A percentile compares a stretch with the other conserved stretches of the same genome.
Conservation (phyloP, 139 green algal species). For the Chlamydomonas sphaeroides region DNA sequence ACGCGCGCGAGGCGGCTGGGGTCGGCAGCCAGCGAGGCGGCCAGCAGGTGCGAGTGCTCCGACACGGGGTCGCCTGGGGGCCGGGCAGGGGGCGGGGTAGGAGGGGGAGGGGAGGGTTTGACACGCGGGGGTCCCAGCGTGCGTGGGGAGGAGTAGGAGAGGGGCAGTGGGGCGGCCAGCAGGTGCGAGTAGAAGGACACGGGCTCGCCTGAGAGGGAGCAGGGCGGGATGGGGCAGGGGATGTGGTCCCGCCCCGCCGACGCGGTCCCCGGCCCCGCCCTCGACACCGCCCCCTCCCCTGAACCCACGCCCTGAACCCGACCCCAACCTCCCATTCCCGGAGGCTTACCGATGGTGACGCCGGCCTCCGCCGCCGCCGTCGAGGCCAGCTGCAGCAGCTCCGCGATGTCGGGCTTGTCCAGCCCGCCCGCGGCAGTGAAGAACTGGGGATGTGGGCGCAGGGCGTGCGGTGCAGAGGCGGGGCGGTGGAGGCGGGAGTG, state of each 20-base stretch:
- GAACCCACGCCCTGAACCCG: neutral
- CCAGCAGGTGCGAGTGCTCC: conserved; percentile 59
- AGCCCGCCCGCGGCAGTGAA: conserved; percentile 72
- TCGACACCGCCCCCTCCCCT: too few relatives aligned
- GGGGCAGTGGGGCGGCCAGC: conserved; percentile 47
- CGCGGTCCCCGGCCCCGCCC: too few relatives aligned
- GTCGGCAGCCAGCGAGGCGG: conserved; percentile 31
- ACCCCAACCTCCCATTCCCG: too few relatives aligned
- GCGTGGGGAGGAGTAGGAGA: too few relatives aligned
- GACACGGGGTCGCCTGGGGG: conserved; percentile 25
- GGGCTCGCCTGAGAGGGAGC: conserved; percentile 3
- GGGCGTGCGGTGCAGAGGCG: too few relatives aligned
- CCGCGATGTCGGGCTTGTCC: conserved; percentile 87
- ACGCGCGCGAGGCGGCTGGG: conserved; percentile 31
- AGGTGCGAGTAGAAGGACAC: conserved; percentile 54
- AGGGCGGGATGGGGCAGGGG: too few relatives aligned
- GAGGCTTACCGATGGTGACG: conserved; percentile 23
- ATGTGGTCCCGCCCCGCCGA: too few relatives aligned
- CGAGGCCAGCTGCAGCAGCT: conserved; percentile 74
- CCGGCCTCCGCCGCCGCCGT: conserved; percentile 36
- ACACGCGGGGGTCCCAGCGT: too few relatives aligned
- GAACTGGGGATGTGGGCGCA: too few relatives aligned
- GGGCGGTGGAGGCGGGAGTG: too few relatives aligned
- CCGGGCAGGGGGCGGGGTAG: neutral
- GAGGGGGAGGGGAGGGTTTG: neutral